Evolutionary conservation across 495 filamentous ascomycete genomes (phyloP).

Genomic region (Penicillium alfredii): DNA sequence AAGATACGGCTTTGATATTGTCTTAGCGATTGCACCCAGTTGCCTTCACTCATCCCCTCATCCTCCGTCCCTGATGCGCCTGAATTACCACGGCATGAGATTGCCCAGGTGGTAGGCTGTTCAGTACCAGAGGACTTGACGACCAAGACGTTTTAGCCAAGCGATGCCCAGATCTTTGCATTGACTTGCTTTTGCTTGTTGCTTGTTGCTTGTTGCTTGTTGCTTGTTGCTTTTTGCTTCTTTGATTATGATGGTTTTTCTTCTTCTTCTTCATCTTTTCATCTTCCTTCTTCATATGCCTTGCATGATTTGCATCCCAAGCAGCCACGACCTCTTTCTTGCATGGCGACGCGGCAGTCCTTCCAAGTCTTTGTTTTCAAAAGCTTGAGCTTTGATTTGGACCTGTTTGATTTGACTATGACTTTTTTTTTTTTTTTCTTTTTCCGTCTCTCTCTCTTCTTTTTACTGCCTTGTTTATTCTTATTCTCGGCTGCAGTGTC

Average conservation of each 20-base stretch:
- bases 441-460: neutral
- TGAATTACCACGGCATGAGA: too few species aligned
- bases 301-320: neutral
- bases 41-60: slow-evolving; percentile 4
- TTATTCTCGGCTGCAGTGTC: too few species aligned
- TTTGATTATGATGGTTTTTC: neutral
- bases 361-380: neutral
- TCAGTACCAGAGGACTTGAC: too few species aligned
- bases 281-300: too few species aligned
- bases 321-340: neutral
- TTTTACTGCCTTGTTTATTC: too few species aligned
- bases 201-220: too few species aligned
- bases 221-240: neutral
- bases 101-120: too few species aligned
- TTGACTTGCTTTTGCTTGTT: too few species aligned
- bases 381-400: neutral
- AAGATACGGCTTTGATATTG: slow-evolving; percentile 14
- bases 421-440: neutral
- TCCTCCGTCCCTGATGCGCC: too few species aligned
- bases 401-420: neutral
- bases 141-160: too few species aligned
- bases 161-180: too few species aligned
- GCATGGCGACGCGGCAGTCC: neutral
- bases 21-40: neutral
- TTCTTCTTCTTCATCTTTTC: neutral